Evolutionary conservation across 2,329 filamentous ascomycete species (phyloP), one percentile per base, ranked within the genome.

Genomic region (Hymenotorrendiella dingleyae): DNA sequence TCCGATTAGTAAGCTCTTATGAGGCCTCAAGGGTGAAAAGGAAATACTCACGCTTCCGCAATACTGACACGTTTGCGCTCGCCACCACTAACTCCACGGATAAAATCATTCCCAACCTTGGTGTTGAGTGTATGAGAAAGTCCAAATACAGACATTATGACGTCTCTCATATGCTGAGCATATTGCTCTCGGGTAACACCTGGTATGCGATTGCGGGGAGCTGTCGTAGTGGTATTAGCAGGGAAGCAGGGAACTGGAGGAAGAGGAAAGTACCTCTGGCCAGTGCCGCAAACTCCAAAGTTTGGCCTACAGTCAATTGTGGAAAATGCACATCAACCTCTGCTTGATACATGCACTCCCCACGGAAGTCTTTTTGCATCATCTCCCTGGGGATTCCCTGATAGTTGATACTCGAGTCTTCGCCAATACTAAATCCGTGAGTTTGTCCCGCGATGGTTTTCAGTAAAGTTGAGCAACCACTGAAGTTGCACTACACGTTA

Each of bases 1-100:
- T n/a, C 37, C 32, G n/a, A 27, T 6, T 20, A 20, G 16, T n/a
- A 11, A 11, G 24, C 23, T 26, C 11, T 10, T 9, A 32, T 7
- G 11, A n/a, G 9, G 4, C 14, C n/a, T 14, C 5, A 87, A 36
- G 16, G 0, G 4, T 36, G 22, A 2, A 21, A 22, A n/a, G n/a
- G n/a, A n/a, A n/a, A n/a, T n/a, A n/a, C n/a, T n/a, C 49, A n/a
- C n/a, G 86, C 86, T 63, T 93, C 86, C 1, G 84, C 85, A 48
- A 93, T 88, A 33, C 80, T 85, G 4, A 94, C 86, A 60, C 88
- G 80, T 67, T 93, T 90, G 43, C 81, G 71, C 60, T 86, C 82
- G 27, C 83, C 82, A 20, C 82, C 83, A 6, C 75, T 81, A 0
- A 86, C 75, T 36, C 86, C 86, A 1, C 83, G 78, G 9, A 89